Evolutionary conservation across 352 stramenopile species (phyloP), one percentile per base, ranked within the genome.

Genomic region (Pythium myriotylum): DNA sequence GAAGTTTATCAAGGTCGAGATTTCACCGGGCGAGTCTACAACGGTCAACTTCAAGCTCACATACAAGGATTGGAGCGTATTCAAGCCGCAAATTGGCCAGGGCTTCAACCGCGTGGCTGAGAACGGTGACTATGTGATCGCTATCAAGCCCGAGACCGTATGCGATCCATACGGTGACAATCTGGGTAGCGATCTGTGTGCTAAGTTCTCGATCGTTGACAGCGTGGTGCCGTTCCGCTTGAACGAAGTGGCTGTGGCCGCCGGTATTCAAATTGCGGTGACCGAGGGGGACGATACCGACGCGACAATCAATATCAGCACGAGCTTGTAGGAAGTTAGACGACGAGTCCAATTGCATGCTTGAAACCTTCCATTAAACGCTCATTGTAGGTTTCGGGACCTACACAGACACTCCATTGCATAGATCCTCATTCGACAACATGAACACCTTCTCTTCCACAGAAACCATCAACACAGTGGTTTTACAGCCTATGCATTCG

Each of bases 1-100:
- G 67, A 70, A 74, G 10, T 92, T 93, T 60, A 48, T 73, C 29
- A 94, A 92, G 71, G 57, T 94, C 32, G 62, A 72, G 13, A 55
- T 88, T 16, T 42, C 67, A 16, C 43, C 73, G 0, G 68, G 65
- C 17, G 45, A 69, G 17, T 76, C 61, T 12, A 68, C 53, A 26
- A 35, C 55, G 2, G 78, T 91, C 20, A 50, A 54, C 50, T 90
- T 92, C 52, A 60, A 68, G 24, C 54, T 94, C 9, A 59, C 42
- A 0, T 49, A 54, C 2, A 50, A 76, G 6, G 71, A 91, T 53
- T 88, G 77, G 74, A 81, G 81, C 63, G 84, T 77, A 35, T 89
- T 77, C 57, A 59, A 72, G 22, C 72, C 78, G 19, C 55, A 83
- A 9, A 68, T 82, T 16, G 79, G 79, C 9, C 23, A 62, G 7